Evolutionary conservation across 169 alveolate species (phyloP), one percentile per base, ranked within the genome.

Genomic region (Plasmodium blacklocki): DNA sequence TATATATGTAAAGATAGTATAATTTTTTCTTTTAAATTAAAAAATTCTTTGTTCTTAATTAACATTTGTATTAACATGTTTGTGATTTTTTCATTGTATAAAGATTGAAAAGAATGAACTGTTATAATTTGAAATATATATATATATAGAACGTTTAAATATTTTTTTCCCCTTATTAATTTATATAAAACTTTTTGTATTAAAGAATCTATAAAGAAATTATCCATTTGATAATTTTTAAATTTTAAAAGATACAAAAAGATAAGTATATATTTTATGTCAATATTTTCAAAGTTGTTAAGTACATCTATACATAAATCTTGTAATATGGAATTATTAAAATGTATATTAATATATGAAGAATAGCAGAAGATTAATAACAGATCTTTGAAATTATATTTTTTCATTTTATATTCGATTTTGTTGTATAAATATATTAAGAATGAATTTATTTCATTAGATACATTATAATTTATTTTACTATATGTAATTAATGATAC

Each of bases 221-320:
- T n/a, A 67, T 60, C 54, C 11, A 78, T 54, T n/a, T 78, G 39
- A 32, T 78, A 78, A 64, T 78, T 66, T 67, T 47, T 50, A 66
- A 47, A 66, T 68, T 78, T 78, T 67, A 78, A 66, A 66, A 78
- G 68, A 64, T 78, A 78, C 21, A 78, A 45, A 78, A 78, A 45
- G 9, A 18, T 15, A 12, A 78, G 73, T 52, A 78, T 58, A 8
- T n/a, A 12, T 52, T 78, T 67, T 45, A 52, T 45, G 29, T 52
- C 64, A 18, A 78, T 47, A 2, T 59, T 8, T 7, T 78, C 18
- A 67, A 52, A 78, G 43, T 67, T 78, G 26, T 78, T 78, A 8
- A 78, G 89, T 58, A 67, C 60, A 71, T 78, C 80, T 78, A 78
- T 78, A 9, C 80, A 78, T 23, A 78, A 47, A 78, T 78, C 78